These are phyloP conservation scores for Sapria himalayana DNA, from an alignment of 345 rosid genomes.

Conservation along the genomic window DNA sequence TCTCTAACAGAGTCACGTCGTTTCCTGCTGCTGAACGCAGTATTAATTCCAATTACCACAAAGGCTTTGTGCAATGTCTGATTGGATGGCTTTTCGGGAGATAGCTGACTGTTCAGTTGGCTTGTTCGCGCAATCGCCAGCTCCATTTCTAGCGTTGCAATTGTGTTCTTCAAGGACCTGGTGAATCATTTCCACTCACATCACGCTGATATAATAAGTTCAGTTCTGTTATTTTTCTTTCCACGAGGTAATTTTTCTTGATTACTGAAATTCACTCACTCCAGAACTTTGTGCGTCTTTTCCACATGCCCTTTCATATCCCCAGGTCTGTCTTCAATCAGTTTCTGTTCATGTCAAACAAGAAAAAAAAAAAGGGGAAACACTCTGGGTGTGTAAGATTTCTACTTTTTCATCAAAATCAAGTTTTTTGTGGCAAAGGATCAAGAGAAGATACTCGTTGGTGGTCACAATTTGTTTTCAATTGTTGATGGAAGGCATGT, in stretches of 20 bases:
- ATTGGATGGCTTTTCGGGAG: constrained; percentile 14
- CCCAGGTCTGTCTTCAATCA: constrained; percentile 31
- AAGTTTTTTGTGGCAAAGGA: neutral
- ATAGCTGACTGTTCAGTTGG: constrained; percentile 8
- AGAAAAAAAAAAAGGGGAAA: neutral
- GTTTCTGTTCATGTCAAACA: constrained; percentile 16
- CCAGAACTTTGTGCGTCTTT: constrained; percentile 49
- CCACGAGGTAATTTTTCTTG: neutral
- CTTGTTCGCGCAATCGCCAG: constrained; percentile 26
- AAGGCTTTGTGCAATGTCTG: constrained; percentile 40
- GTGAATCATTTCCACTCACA: neutral
- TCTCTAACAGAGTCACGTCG: constrained; percentile 56
- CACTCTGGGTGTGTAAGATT: too few relatives aligned
- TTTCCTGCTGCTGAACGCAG: constrained; percentile 79
- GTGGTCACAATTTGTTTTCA: constrained; percentile 32
- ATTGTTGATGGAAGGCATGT: constrained; percentile 8
- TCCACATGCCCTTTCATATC: constrained; percentile 48
- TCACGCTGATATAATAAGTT: neutral
- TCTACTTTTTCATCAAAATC: neutral
- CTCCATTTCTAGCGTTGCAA: constrained; percentile 48
- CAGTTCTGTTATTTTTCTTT: neutral
- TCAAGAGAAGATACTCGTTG: constrained; percentile 33
- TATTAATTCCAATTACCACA: constrained; percentile 65
- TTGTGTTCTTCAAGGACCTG: constrained; percentile 55
- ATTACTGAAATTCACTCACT: constrained; percentile 12